These are phyloP conservation scores for Dryas alaskensis DNA, from an alignment of 306 rosid species.

Conservation along the genomic window DNA sequence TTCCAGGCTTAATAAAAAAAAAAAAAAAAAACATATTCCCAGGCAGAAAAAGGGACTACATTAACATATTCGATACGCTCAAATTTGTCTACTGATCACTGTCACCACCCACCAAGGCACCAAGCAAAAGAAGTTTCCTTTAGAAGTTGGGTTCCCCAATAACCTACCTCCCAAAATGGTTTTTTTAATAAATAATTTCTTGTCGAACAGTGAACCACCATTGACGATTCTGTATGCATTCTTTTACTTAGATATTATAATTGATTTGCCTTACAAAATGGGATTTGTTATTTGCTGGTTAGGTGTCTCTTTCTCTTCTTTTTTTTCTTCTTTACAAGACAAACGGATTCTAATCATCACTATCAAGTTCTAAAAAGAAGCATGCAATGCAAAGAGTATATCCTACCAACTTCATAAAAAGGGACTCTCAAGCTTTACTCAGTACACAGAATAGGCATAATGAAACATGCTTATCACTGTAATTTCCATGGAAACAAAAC, in stretches of 20 bases:
- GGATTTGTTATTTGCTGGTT: background rate
- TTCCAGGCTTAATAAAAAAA: too few species aligned
- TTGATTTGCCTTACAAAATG: background rate
- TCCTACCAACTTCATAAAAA: background rate
- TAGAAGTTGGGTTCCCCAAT: conserved; percentile 13
- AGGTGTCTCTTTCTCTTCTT: background rate
- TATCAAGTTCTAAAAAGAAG: background rate
- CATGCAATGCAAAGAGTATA: background rate
- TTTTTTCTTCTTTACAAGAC: background rate
- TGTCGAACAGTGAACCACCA: background rate
- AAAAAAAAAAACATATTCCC: too few species aligned
- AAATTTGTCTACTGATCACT: conserved; percentile 19
- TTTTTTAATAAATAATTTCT: background rate
- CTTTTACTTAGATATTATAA: background rate
- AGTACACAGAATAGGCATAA: background rate
- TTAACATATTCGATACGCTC: background rate
- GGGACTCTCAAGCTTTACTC: background rate
- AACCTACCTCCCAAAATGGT: conserved; percentile 9
- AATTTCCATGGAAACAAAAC: too few species aligned
- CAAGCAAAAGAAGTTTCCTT: background rate
- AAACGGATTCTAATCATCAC: background rate
- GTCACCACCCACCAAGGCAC: conserved; percentile 14
- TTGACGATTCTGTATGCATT: background rate
- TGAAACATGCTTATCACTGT: too few species aligned
- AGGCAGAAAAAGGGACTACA: too few species aligned